Base-by-base conservation (phyloP, 768 basidiomycete species). In the Thelephora aurantiotincta region DNA sequence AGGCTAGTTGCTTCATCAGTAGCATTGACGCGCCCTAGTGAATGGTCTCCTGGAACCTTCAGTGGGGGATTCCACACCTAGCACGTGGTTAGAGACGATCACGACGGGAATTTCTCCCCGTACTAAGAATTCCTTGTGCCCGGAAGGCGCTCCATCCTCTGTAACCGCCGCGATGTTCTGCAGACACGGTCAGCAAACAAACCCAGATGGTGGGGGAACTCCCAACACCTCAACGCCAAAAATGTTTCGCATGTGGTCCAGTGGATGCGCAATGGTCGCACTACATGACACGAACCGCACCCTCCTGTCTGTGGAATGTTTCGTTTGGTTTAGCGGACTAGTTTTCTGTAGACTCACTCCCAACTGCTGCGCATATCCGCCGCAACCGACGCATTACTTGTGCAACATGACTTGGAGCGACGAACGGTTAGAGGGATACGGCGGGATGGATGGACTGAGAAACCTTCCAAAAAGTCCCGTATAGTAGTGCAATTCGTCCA, bases 401-500 rank as follows among this genome's bases (percentile, higher is more conserved):
- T 0, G 89, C 86, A 16, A 88, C 81, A 56, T 93, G 88, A 52
- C 85, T 89, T 52, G 35, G 2, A n/a, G 16, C 11, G 14, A 2
- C 16, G 13, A 6, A 19, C 11, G 19, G 44, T 13, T 36, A 20
- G 9, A 20, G 26, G 14, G 26, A 33, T 14, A 33, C 33, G 30
- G 41, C n/a, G 11, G 20, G 11, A 18, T 5, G 12, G n/a, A 35
- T 35, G 11, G 3, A 0, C 4, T 33, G 26, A 49, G 52, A 19
- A 53, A 82, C 86, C 84, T 88, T 52, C 89, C 91, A 45, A 92
- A 72, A 11, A 83, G 63, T 35, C 82, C 81, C 1, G 77, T 71
- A 57, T 94, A 93, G 57, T 87, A 91, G 60, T 94, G 90, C 33
- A 93, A 59, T 58, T 94, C 90, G 56, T 92, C 86, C 2, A 91